These are phyloP conservation scores for Magnaporthiopsis incrustans DNA, from an alignment of 2,329 filamentous ascomycete species.

Conservation along the genomic window DNA sequence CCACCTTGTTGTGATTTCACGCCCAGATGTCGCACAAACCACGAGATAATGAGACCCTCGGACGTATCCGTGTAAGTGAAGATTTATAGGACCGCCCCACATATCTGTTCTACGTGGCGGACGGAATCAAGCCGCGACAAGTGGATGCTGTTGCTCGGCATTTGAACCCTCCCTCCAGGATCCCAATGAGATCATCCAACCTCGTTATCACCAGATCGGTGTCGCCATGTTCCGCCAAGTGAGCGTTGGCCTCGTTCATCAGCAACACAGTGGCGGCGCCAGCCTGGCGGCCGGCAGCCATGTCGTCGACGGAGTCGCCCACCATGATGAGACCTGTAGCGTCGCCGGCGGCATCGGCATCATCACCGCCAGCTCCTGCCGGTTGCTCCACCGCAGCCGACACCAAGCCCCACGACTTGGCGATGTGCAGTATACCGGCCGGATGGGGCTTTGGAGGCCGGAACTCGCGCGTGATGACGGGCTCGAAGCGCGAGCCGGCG, in stretches of 20 bases:
- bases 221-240: constrained; percentile 62
- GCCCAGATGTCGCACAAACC: neutral
- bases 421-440: constrained; percentile 81
- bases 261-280: constrained; percentile 88
- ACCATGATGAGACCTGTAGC: constrained; percentile 53
- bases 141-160: constrained; percentile 6
- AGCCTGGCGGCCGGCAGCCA: constrained; percentile 75
- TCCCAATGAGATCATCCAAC: constrained; percentile 66
- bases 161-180: constrained; percentile 67
- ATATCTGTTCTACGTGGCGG: neutral
- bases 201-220: constrained; percentile 67
- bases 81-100: no score
- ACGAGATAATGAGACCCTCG: neutral
- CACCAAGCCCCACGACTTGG: constrained; percentile 61
- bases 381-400: neutral
- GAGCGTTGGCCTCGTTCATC: constrained; percentile 69
- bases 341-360: constrained; percentile 23
- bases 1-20: neutral
- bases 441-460: constrained; percentile 79
- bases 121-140: neutral
- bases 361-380: constrained; percentile 7
- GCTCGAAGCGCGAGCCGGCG: constrained; percentile 57
- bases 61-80: no score
- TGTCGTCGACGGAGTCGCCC: constrained; percentile 84
- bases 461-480: constrained; percentile 80